These are phyloP conservation scores for Ophiocordyceps australis DNA, from an alignment of 2,329 filamentous ascomycete genomes.

Conservation along the genomic window DNA sequence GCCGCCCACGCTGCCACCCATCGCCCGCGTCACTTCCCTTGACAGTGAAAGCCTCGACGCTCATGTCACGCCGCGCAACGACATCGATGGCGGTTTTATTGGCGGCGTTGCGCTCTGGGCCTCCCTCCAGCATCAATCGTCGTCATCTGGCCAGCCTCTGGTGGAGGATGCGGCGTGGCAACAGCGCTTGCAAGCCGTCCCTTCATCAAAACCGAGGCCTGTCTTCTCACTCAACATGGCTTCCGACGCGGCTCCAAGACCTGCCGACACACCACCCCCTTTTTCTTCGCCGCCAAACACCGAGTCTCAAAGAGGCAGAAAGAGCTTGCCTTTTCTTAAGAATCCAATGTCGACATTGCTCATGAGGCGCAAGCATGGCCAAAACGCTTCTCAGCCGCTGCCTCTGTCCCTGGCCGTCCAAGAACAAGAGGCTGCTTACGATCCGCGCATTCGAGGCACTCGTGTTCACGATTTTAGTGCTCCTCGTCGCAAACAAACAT, in stretches of 20 bases:
- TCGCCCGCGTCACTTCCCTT: constrained; percentile 26
- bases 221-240: constrained; percentile 26
- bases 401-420: constrained; percentile 20
- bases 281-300: constrained; percentile 11
- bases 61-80: constrained; percentile 10
- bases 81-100: constrained; percentile 27
- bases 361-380: constrained; percentile 34
- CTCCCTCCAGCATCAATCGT: too few species aligned
- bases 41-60: constrained; percentile 13
- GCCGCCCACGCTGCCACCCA: constrained; percentile 31
- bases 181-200: too few species aligned
- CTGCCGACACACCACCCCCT: too few species aligned
- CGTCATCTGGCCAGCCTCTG: not conserved
- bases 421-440: constrained; percentile 30
- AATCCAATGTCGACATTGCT: constrained; percentile 41
- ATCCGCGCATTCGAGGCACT: constrained; percentile 46
- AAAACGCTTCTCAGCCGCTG: constrained; percentile 23
- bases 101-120: constrained; percentile 35
- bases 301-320: constrained; percentile 28
- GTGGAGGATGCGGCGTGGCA: constrained; percentile 2
- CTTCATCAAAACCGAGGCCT: constrained; percentile 12
- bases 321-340: constrained; percentile 37
- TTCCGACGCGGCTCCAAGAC: too few species aligned
- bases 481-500: constrained; percentile 25
- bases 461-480: constrained; percentile 49